phyloP scores from a whole-genome alignment of 2,329 filamentous ascomycete genomes.

The Calonectria pseudoturangicola region DNA sequence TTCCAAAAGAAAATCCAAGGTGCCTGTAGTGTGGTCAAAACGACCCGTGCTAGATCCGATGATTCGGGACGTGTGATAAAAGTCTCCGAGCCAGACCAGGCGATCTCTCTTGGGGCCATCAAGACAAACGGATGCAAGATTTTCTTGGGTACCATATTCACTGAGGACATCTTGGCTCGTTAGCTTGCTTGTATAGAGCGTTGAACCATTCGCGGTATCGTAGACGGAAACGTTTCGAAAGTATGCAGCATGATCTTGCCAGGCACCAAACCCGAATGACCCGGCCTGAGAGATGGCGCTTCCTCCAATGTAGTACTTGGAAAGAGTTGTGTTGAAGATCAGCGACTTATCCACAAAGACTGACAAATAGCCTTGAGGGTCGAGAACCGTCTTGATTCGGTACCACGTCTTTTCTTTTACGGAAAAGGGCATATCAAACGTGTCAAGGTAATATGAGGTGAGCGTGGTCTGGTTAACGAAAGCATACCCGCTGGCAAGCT shows the following conservation, averaged over 20 bases:
- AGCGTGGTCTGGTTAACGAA: conserved; percentile 32
- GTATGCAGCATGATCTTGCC: conserved; percentile 30
- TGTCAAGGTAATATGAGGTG: conserved; percentile 19
- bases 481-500: conserved; percentile 18
- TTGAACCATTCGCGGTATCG: conserved; percentile 18
- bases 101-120: conserved; percentile 36
- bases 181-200: conserved; percentile 15
- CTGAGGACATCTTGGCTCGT: background rate
- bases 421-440: conserved; percentile 20
- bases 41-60: conserved; percentile 26
- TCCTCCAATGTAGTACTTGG: conserved; percentile 18
- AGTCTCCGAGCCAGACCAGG: conserved; percentile 28
- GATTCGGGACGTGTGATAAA: conserved; percentile 30
- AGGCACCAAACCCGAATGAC: conserved; percentile 28
- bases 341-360: conserved; percentile 10
- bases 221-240: conserved; percentile 19
- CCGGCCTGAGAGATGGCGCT: conserved; percentile 4
- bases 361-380: conserved; percentile 8
- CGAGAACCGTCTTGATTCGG: conserved; percentile 24
- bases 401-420: conserved; percentile 31
- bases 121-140: conserved; percentile 23
- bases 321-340: conserved; percentile 16
- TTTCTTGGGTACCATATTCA: conserved; percentile 6
- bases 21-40: conserved; percentile 8
- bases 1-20: conserved; percentile 15